These are phyloP conservation scores for Apiospora malaysiana DNA, from an alignment of 2,329 filamentous ascomycete genomes.

Conservation along the genomic window DNA sequence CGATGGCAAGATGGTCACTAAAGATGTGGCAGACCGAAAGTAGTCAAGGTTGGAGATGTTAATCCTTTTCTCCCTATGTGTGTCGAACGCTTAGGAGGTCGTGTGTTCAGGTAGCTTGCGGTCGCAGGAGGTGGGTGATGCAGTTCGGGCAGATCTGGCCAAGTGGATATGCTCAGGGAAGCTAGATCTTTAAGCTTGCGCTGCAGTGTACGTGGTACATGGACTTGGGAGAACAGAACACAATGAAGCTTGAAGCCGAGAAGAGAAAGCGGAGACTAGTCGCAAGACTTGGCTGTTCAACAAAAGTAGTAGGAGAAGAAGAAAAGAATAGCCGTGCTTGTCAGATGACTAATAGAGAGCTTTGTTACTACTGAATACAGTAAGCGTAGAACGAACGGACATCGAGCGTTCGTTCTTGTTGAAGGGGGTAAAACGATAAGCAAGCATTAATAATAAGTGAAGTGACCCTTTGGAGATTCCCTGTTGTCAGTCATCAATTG, in stretches of 20 bases:
- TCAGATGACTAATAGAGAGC: not conserved
- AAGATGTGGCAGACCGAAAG: not conserved
- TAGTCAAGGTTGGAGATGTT: not conserved
- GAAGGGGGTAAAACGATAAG: not conserved
- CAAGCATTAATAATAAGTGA: not conserved
- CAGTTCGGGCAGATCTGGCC: slow-evolving; percentile 21
- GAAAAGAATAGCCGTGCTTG: not conserved
- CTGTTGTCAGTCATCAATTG: slow-evolving; percentile 13
- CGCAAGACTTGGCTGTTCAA: not conserved
- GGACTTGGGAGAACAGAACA: slow-evolving; percentile 1
- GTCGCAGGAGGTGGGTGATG: slow-evolving; percentile 9
- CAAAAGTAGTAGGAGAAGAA: not conserved
- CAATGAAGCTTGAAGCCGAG: slow-evolving; percentile 15
- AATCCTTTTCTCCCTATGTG: not conserved
- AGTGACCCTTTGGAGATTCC: not conserved
- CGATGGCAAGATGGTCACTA: slow-evolving; percentile 1
- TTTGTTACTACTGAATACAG: not conserved
- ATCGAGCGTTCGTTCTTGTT: not conserved
- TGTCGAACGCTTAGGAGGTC: slow-evolving; percentile 16
- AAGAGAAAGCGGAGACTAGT: slow-evolving; percentile 10
- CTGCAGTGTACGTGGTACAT: not conserved
- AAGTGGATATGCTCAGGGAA: slow-evolving; percentile 22
- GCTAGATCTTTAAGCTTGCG: slow-evolving; percentile 5
- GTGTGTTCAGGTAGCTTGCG: slow-evolving; percentile 16
- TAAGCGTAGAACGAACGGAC: not conserved